Percentiles rank a stretch among this genome's conserved stretches.
These are phyloP conservation scores for Typha latifolia DNA, from an alignment of 176 grass and related monocot genomes.

Conservation along the genomic window DNA sequence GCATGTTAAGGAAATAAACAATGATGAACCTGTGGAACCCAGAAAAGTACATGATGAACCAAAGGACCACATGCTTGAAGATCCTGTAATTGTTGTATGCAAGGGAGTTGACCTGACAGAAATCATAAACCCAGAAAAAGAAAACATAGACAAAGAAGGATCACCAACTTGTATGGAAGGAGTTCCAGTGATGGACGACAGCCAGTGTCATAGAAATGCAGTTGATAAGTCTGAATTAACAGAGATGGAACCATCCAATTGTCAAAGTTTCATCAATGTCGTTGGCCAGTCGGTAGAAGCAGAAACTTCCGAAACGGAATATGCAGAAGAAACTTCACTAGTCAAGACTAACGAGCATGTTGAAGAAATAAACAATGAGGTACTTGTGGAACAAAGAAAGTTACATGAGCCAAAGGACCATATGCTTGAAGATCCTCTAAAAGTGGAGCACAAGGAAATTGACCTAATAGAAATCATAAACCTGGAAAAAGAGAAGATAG, in stretches of 20 bases:
- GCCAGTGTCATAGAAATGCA: no score
- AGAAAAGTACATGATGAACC: neutral
- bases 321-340: neutral
- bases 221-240: neutral
- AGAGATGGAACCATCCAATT: neutral
- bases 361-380: neutral
- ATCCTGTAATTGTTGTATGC: neutral
- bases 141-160: neutral
- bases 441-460: neutral
- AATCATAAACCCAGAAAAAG: neutral
- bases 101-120: neutral
- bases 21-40: neutral
- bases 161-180: neutral
- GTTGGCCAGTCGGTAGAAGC: neutral
- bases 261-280: neutral
- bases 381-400: neutral
- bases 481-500: neutral
- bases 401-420: neutral
- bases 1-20: neutral
- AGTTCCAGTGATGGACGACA: neutral
- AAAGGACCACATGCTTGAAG: neutral
- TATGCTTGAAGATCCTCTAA: neutral
- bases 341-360: neutral
- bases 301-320: neutral
- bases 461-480: neutral